phyloP scores from a whole-genome alignment of 208 protist genomes.

The Trypanosoma vivax region DNA sequence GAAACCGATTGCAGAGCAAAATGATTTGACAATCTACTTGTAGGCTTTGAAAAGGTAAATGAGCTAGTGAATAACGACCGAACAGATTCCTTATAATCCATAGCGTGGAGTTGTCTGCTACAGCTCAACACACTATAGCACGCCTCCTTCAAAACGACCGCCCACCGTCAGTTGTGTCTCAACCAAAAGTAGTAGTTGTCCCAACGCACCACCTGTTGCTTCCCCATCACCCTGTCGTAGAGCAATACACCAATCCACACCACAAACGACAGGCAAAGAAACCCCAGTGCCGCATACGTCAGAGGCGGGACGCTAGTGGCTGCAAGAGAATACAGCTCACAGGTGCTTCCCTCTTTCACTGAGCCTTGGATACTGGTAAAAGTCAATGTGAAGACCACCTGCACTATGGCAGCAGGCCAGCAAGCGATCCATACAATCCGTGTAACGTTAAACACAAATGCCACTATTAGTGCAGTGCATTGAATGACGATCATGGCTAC shows the following conservation, averaged over 20 bases:
- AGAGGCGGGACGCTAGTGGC: conserved; percentile 25
- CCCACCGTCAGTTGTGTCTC: conserved; percentile 9
- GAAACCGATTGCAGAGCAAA: too few relatives aligned
- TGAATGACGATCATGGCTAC: too few relatives aligned
- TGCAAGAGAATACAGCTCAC: conserved; percentile 25
- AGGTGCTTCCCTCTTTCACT: not conserved
- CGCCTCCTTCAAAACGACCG: too few relatives aligned
- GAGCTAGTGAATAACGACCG: too few relatives aligned
- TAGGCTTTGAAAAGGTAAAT: too few relatives aligned
- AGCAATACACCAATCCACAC: conserved; percentile 28
- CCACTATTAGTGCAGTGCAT: too few relatives aligned
- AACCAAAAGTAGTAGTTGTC: conserved; percentile 38
- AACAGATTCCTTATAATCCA: too few relatives aligned
- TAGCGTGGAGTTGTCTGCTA: too few relatives aligned
- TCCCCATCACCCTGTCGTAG: conserved; percentile 23
- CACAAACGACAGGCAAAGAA: conserved; percentile 32
- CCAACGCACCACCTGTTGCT: conserved; percentile 23
- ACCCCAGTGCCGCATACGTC: conserved; percentile 33
- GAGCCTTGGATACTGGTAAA: conserved; percentile 3
- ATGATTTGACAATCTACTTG: too few relatives aligned
- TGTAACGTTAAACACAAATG: conserved; percentile 2
- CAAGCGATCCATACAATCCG: not conserved
- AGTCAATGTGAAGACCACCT: conserved; percentile 33
- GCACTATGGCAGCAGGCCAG: conserved; percentile 29
- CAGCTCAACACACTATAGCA: too few relatives aligned